Evolutionary conservation across 345 rosid species (phyloP), one percentile per base, ranked within the genome.

Genomic region (Sisymbrium irio): DNA sequence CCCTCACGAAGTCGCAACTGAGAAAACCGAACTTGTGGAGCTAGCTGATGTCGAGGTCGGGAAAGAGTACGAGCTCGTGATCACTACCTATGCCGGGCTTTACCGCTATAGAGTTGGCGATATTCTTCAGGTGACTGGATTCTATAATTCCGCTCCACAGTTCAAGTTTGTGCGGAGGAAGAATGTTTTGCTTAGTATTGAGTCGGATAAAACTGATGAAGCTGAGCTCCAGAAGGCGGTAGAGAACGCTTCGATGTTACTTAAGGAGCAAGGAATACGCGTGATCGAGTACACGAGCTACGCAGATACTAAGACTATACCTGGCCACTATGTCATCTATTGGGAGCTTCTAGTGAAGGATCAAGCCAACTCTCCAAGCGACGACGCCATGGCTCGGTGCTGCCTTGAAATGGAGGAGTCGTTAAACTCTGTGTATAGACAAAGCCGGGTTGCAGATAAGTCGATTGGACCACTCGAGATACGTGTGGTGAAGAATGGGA

Each of bases 381-480:
- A 83, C 10, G 79, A 80, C 11, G 82, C 84, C 50, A 57, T 93
- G 74, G 77, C 74, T 69, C 64, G 45, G 15, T 91, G 98, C 19
- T 93, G 98, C 61, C 64, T 89, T 7, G 83, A 80, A 3, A 88
- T 91, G 92, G 97, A 93, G 53, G 92, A 91, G 73, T 79, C 88
- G 0, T 30, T 93, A 62, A 93, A 93, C 86, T 63, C 89, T 1
- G 97, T 91, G 11, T 93, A 93, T 62, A 78, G 98, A 25, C 97
- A 93, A 61, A 80, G 98, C 45, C 77, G 98, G 37, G 98, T 93
- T n/a, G 83, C 91, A 0, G 94, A 89, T 68, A 85, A 81, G 71
- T 91, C 98, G 0, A 86, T 93, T 19, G 97, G 97, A 19, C 97
- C 98, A 0, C 69, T 93, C 2, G 98, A 93, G 84, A 91, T 91